Evolutionary conservation across 108 stramenopile genomes (phyloP).

Genomic region (Stephanodiscus minutulus): DNA sequence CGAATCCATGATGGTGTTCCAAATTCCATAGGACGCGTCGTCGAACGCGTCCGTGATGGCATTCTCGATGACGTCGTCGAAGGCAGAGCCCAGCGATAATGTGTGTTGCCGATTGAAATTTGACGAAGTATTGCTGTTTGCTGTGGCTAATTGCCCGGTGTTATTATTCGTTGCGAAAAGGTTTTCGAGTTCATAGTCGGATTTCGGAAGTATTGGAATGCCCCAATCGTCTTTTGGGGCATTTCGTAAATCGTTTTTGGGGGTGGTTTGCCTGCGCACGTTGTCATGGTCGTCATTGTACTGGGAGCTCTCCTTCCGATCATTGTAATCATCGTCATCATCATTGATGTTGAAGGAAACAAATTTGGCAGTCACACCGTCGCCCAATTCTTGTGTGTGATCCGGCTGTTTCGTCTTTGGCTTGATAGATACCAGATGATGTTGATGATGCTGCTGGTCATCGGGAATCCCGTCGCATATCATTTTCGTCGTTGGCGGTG

Average conservation of each 20-base stretch:
- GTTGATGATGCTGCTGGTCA: conserved; percentile 20
- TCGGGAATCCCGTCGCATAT: conserved; percentile 22
- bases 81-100: neutral
- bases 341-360: conserved; percentile 66
- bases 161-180: neutral
- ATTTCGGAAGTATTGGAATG: conserved; percentile 79
- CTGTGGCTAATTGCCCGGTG: neutral
- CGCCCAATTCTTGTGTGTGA: conserved; percentile 54
- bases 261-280: neutral
- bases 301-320: neutral
- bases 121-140: neutral
- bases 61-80: conserved; percentile 10
- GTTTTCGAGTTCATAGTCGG: conserved; percentile 29
- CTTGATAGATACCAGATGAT: conserved; percentile 36
- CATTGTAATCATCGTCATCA: conserved; percentile 37
- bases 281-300: neutral
- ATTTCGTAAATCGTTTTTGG: conserved; percentile 59
- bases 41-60: conserved; percentile 67
- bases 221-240: conserved; percentile 84
- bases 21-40: conserved; percentile 87
- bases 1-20: conserved; percentile 86
- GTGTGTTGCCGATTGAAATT: neutral
- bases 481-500: conserved; percentile 5
- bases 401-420: conserved; percentile 26
- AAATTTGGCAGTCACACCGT: conserved; percentile 80